phyloP scores from a whole-genome alignment of 2,329 filamentous ascomycete genomes.

The Pseudogymnoascus sp. region DNA sequence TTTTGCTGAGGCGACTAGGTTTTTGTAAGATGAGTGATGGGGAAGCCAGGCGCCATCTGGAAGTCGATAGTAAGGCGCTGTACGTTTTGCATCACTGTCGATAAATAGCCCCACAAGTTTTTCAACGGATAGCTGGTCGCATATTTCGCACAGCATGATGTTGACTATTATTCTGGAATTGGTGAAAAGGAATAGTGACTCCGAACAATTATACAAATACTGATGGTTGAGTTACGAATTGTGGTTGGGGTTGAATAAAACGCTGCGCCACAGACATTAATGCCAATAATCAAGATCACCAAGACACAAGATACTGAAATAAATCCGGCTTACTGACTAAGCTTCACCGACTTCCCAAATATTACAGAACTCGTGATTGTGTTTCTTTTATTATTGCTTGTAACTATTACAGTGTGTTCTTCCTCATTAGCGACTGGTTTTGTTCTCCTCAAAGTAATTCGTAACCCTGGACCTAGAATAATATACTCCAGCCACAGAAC shows the following conservation, averaged over 20 bases:
- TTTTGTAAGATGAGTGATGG: not conserved
- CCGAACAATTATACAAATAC: not conserved
- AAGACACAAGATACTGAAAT: not conserved
- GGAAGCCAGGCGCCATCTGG: conserved; percentile 1
- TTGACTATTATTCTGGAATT: not conserved
- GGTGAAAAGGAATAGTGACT: not conserved
- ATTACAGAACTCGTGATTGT: not conserved
- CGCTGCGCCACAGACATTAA: not conserved
- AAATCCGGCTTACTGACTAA: not conserved
- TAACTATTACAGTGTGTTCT: not conserved
- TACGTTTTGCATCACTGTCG: not conserved
- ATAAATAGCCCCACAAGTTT: not conserved
- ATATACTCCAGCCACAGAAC: not conserved
- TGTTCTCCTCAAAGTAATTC: not conserved
- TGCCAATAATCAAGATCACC: not conserved
- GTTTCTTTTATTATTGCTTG: not conserved
- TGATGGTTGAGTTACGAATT: not conserved
- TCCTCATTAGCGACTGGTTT: not conserved
- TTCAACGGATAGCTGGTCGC: conserved; percentile 1
- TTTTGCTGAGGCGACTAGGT: not conserved
- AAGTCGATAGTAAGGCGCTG: not conserved
- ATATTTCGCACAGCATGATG: conserved; percentile 5
- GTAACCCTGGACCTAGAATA: not conserved
- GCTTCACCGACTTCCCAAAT: not conserved
- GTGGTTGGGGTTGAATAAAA: not conserved